Conservation (phyloP, 2,329 filamentous ascomycete genomes). For the Ampelomyces quisqualis region DNA sequence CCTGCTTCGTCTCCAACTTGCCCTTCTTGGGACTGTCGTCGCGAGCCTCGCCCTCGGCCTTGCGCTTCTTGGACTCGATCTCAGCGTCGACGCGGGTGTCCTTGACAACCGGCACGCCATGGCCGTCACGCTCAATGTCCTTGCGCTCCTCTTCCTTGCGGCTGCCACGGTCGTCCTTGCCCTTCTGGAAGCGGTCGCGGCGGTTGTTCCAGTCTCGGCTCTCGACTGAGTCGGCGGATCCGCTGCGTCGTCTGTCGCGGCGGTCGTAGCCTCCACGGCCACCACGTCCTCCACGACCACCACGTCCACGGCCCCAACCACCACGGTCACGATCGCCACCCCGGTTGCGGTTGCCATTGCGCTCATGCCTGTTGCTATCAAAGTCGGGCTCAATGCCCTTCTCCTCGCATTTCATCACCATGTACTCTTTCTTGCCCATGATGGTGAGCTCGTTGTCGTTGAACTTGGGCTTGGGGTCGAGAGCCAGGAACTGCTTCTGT, state of each 20-base stretch:
- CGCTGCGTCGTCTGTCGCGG: conserved; percentile 29
- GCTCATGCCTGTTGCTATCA: conserved; percentile 25
- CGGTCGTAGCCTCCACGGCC: conserved; percentile 23
- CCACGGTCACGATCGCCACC: conserved; percentile 29
- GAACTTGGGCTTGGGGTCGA: conserved; percentile 81
- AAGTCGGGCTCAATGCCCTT: conserved; percentile 49
- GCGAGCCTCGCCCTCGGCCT: conserved; percentile 28
- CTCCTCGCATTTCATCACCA: conserved; percentile 52
- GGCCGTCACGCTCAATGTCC: conserved; percentile 26
- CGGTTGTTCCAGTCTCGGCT: conserved; percentile 32
- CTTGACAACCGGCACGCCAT: conserved; percentile 32
- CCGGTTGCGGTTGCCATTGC: conserved; percentile 35
- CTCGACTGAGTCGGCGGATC: conserved; percentile 20
- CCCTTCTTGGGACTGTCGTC: conserved; percentile 32
- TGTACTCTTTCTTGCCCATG: conserved; percentile 87
- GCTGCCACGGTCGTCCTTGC: conserved; percentile 26
- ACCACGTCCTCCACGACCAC: conserved; percentile 30
- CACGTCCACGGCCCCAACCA: conserved; percentile 33
- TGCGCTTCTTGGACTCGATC: conserved; percentile 36
- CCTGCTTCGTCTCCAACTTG: conserved; percentile 41
- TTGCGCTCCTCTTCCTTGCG: conserved; percentile 20
- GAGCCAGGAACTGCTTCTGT: conserved; percentile 74
- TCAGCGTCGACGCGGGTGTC: conserved; percentile 21
- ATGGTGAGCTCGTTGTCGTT: conserved; percentile 76
- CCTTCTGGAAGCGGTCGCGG: conserved; percentile 40